Conservation (phyloP, 768 basidiomycete genomes). For the Xerocomus potaroensis region DNA sequence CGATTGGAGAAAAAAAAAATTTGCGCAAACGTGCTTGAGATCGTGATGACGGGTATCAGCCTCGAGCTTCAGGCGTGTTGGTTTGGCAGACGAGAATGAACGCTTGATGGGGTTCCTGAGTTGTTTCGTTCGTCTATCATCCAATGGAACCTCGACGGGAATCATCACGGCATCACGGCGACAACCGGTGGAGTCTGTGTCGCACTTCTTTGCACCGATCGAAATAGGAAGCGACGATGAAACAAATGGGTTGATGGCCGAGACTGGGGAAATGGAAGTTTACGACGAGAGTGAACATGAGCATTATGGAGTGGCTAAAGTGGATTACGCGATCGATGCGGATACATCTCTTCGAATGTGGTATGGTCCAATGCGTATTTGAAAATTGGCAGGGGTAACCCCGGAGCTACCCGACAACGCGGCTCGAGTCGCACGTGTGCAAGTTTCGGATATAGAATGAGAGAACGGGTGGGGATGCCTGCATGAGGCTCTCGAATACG, state of each 20-base stretch:
- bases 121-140: neutral
- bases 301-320: neutral
- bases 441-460: neutral
- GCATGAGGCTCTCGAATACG: neutral
- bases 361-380: neutral
- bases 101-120: neutral
- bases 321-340: neutral
- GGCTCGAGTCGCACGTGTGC: neutral
- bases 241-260: neutral
- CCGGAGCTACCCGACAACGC: neutral
- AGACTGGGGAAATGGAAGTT: slow-evolving; percentile 5
- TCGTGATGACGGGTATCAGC: neutral
- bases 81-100: neutral
- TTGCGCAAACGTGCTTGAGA: neutral
- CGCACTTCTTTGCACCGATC: too few relatives aligned
- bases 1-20: neutral
- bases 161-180: too few relatives aligned
- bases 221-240: neutral
- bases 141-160: slow-evolving; percentile 7
- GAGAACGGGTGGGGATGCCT: neutral
- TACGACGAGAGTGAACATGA: neutral
- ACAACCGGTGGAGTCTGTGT: too few relatives aligned
- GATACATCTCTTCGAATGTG: neutral
- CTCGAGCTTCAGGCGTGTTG: slow-evolving; percentile 5
- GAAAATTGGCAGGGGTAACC: neutral